Evolutionary conservation across 2,329 filamentous ascomycete species (phyloP).

Genomic region (Trichoderma afroharzianum): DNA sequence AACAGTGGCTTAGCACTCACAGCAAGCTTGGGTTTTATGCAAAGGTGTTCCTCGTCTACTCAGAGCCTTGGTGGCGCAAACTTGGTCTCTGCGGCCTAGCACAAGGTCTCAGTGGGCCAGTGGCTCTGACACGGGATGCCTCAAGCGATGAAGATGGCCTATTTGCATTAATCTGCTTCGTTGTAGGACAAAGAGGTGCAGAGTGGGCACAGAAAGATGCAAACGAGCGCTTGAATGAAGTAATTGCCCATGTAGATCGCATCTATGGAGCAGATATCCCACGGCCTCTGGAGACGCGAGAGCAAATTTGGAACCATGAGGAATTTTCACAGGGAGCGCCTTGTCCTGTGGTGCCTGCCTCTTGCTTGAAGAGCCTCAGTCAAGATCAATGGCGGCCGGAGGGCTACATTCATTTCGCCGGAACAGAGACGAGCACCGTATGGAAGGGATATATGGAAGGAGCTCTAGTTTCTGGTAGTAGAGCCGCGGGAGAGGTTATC

Average conservation of each 20-base stretch:
- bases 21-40: conserved; percentile 43
- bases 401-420: conserved; percentile 47
- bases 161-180: conserved; percentile 40
- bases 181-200: conserved; percentile 36
- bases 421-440: conserved; percentile 44
- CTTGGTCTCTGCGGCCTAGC: conserved; percentile 20
- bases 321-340: conserved; percentile 33
- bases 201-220: conserved; percentile 13
- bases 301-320: conserved; percentile 24
- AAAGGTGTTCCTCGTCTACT: conserved; percentile 37
- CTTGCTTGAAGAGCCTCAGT: conserved; percentile 28
- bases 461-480: conserved; percentile 42
- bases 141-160: conserved; percentile 28
- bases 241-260: conserved; percentile 34
- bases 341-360: conserved; percentile 32
- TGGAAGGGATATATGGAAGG: conserved; percentile 54
- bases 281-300: neutral
- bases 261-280: conserved; percentile 16
- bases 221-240: conserved; percentile 27
- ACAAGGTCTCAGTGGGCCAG: conserved; percentile 31
- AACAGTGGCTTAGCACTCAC: conserved; percentile 32
- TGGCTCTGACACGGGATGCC: conserved; percentile 38
- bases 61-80: conserved; percentile 34
- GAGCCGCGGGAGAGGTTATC: conserved; percentile 40
- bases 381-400: conserved; percentile 31